Conservation (phyloP, 148 eudicot species). For the Heliamphora exappendiculata region DNA sequence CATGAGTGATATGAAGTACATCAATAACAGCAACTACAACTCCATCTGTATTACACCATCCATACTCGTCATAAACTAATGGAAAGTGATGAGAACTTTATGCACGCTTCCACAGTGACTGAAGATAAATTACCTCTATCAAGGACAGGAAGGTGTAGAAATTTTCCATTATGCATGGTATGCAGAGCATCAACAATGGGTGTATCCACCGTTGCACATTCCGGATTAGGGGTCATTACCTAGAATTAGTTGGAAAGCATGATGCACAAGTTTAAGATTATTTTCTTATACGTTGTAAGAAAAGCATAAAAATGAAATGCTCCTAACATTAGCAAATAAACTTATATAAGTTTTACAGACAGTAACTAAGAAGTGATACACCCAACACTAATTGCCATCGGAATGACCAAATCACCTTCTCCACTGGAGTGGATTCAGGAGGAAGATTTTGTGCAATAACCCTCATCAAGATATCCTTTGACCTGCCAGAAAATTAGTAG, state of each 20-base stretch:
- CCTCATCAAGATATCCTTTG: constrained; percentile 93
- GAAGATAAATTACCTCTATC: constrained; percentile 58
- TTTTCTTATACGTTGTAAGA: background rate
- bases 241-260: constrained; percentile 22
- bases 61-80: constrained; percentile 15
- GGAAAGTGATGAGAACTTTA: background rate
- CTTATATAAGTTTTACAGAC: background rate
- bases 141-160: constrained; percentile 91
- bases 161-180: constrained; percentile 92
- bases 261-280: background rate
- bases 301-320: background rate
- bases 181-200: constrained; percentile 97
- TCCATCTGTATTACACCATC: constrained; percentile 55
- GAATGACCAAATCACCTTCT: constrained; percentile 46
- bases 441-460: constrained; percentile 75
- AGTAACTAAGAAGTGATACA: background rate
- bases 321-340: background rate
- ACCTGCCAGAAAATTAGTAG: constrained; percentile 33
- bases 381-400: background rate
- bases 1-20: constrained; percentile 90
- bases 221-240: constrained; percentile 99
- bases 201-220: constrained; percentile 85
- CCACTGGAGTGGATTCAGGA: constrained; percentile 75
- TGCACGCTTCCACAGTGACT: background rate
- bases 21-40: constrained; percentile 79